Percentiles rank a stretch among this genome's conserved stretches.
Evolutionary conservation across 2,329 filamentous ascomycete genomes (phyloP).

Genomic region (Colletotrichum tropicicola): DNA sequence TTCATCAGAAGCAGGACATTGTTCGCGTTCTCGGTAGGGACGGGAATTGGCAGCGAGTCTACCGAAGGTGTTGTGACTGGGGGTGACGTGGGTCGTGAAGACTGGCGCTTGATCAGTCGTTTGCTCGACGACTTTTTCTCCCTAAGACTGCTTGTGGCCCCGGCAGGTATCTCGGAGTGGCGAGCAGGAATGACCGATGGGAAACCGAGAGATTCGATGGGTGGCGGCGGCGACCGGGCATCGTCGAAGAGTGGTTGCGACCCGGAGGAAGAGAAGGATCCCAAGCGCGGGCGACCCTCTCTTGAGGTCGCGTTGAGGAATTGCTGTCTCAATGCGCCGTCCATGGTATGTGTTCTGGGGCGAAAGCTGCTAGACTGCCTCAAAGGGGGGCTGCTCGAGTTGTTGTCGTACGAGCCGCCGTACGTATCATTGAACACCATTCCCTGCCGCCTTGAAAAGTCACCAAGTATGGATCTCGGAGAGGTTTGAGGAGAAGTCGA

Average conservation of each 20-base stretch:
- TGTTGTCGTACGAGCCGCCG: constrained; percentile 58
- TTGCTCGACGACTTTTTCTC: constrained; percentile 59
- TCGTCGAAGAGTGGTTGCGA: constrained; percentile 64
- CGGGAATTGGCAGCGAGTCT: constrained; percentile 67
- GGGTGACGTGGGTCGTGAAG: constrained; percentile 67
- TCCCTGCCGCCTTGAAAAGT: constrained; percentile 62
- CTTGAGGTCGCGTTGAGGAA: constrained; percentile 43
- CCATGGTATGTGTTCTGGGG: constrained; percentile 67
- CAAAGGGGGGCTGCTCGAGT: constrained; percentile 45
- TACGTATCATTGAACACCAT: constrained; percentile 69
- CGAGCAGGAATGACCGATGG: constrained; percentile 49
- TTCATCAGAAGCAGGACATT: constrained; percentile 81
- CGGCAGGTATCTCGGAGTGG: constrained; percentile 29
- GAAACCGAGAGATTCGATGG: constrained; percentile 53
- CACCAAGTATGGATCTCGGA: constrained; percentile 55
- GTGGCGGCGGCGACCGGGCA: constrained; percentile 49
- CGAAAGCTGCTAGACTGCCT: constrained; percentile 49
- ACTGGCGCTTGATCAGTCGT: constrained; percentile 64
- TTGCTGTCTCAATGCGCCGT: constrained; percentile 61
- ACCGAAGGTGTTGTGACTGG: constrained; percentile 62
- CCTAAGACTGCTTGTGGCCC: constrained; percentile 41
- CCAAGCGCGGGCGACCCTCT: constrained; percentile 71
- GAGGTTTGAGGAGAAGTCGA: constrained; percentile 54
- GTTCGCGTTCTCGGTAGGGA: constrained; percentile 74
- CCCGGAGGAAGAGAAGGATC: constrained; percentile 73